Conservation (phyloP, 495 filamentous ascomycete genomes). For the Sordaria brevicollis region DNA sequence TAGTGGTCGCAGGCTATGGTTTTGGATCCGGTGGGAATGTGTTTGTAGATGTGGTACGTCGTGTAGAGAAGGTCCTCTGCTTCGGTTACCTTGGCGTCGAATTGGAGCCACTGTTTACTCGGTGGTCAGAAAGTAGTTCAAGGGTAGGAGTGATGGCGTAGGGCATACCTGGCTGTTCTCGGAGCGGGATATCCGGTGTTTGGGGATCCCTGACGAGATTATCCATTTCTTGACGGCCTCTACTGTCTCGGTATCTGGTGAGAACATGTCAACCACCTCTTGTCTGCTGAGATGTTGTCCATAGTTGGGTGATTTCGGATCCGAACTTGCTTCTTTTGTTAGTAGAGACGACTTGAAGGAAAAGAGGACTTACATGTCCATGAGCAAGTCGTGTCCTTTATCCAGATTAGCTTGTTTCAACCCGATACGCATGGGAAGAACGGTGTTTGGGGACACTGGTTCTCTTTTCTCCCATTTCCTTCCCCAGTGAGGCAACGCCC, state of each 20-base stretch:
- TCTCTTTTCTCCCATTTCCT: slow-evolving; percentile 11
- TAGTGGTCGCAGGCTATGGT: slow-evolving; percentile 33
- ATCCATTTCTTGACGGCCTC: slow-evolving; percentile 42
- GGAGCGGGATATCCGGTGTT: slow-evolving; percentile 10
- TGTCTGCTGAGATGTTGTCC: slow-evolving; percentile 41
- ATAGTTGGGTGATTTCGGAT: slow-evolving; percentile 47
- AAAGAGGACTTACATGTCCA: slow-evolving; percentile 19
- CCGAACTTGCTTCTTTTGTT: slow-evolving; percentile 71
- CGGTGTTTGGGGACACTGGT: slow-evolving; percentile 4
- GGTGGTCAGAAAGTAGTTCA: slow-evolving; percentile 1
- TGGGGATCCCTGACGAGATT: slow-evolving; percentile 36
- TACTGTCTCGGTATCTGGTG: slow-evolving; percentile 30
- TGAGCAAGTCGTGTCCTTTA: slow-evolving; percentile 17
- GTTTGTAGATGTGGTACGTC: slow-evolving; percentile 44
- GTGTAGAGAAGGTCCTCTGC: slow-evolving; percentile 44
- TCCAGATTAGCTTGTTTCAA: slow-evolving; percentile 22
- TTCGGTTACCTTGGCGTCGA: slow-evolving; percentile 44
- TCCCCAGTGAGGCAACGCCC: slow-evolving; percentile 19
- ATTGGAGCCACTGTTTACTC: slow-evolving; percentile 32
- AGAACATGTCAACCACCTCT: slow-evolving; percentile 44
- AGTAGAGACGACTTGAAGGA: slow-evolving; percentile 41
- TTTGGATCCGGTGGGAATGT: slow-evolving; percentile 18
- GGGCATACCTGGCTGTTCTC: slow-evolving; percentile 18
- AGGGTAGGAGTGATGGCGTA: neutral
- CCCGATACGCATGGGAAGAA: slow-evolving; percentile 24